Evolutionary conservation across 2,329 filamentous ascomycete genomes (phyloP), one percentile per base, ranked within the genome.

Genomic region (Pyricularia sp.): DNA sequence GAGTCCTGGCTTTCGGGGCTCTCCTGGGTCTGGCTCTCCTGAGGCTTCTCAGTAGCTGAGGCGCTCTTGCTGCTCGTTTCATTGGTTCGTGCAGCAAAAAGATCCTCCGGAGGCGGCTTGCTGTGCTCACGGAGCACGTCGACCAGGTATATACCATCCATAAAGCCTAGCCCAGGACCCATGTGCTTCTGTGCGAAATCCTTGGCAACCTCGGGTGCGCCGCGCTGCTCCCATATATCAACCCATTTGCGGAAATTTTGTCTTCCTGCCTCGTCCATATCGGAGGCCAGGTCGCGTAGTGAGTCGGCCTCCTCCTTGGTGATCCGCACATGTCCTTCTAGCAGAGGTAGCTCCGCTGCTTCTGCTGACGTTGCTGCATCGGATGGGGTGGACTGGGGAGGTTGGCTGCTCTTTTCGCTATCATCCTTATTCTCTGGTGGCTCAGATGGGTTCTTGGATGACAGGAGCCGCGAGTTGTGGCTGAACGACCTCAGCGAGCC

Each of bases 351-450:
- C 65, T 66, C 64, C 28, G 36, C 20, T 28, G 33, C 36, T 69
- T 67, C 11, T 69, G 68, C 30, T 72, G 71, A 64, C 69, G 42
- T 68, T 71, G 65, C 17, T 65, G 65, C 6, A 69, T 68, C 55
- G 59, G 33, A 14, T 50, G 14, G 20, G 20, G 42, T 6, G 5
- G 42, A n/a, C 42, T 50, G 17, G 4, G 6, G 17, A 50, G 14
- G 17, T 9, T 50, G 17, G 7, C 6, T 50, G 42, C 42, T 50
- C 6, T n/a, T 50, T n/a, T 50, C 17, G 42, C 42, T n/a, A n/a
- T 50, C 63, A 33, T 68, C 50, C 59, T 64, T 59, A 12, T 61
- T 58, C 28, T 36, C 67, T 23, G 66, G n/a, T 28, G 58, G 28
- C 65, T 42, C 59, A 25, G 30, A 20, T 7, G 69, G 69, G 31